These are phyloP conservation scores for Mucor lusitanicus DNA, from an alignment of 371 early-diverging fungal genomes.

Conservation along the genomic window DNA sequence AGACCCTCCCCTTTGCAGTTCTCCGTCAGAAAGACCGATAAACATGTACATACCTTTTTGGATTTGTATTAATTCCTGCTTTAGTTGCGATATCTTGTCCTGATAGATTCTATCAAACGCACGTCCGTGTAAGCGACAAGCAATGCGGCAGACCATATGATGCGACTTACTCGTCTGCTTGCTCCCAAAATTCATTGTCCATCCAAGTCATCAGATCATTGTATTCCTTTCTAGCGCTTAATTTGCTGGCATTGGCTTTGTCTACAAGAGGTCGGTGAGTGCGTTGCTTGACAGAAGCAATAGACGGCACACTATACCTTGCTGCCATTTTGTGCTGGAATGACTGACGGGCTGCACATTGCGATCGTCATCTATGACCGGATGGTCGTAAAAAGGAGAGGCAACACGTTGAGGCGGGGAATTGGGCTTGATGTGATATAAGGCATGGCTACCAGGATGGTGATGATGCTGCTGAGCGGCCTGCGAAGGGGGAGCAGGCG, in stretches of 20 bases:
- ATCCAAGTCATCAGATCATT: slow-evolving; percentile 50
- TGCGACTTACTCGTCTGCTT: slow-evolving; percentile 42
- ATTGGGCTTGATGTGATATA: background rate
- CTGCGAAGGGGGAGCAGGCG: background rate
- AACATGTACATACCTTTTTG: slow-evolving; percentile 16
- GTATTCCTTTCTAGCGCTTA: slow-evolving; percentile 24
- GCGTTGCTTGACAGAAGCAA: background rate
- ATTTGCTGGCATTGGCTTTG: background rate
- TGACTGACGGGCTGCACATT: background rate
- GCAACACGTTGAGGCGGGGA: background rate
- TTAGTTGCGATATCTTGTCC: slow-evolving; percentile 20
- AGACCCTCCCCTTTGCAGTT: background rate
- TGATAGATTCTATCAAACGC: slow-evolving; percentile 13
- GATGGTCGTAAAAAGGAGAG: background rate
- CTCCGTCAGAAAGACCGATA: background rate
- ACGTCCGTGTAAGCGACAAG: background rate
- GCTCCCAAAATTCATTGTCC: slow-evolving; percentile 53
- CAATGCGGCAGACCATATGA: background rate
- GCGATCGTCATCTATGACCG: background rate
- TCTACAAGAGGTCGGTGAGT: background rate
- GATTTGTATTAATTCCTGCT: slow-evolving; percentile 24
- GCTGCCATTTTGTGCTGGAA: background rate
- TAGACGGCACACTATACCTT: background rate
- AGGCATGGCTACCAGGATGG: background rate
- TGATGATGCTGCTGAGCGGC: background rate